Evolutionary conservation across 2,329 filamentous ascomycete species (phyloP).

Genomic region (Tolypocladium album): DNA sequence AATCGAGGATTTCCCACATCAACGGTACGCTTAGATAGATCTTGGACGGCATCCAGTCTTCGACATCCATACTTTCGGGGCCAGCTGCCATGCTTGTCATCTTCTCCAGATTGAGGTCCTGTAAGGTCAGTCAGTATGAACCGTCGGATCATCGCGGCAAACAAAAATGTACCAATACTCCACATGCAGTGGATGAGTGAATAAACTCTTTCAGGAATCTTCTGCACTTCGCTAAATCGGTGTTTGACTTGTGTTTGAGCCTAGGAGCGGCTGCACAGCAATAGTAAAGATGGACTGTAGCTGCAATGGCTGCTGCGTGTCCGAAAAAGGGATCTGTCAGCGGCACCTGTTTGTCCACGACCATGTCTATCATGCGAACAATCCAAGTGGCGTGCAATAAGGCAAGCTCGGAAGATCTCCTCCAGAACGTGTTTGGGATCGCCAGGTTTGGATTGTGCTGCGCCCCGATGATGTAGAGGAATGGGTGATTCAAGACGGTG

Average conservation of each 20-base stretch:
- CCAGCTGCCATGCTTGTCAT: slow-evolving; percentile 39
- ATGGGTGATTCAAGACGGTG: slow-evolving; percentile 41
- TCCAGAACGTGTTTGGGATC: slow-evolving; percentile 44
- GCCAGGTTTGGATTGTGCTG: slow-evolving; percentile 40
- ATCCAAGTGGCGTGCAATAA: slow-evolving; percentile 43
- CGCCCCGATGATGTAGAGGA: slow-evolving; percentile 40
- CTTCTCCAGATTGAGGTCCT: slow-evolving; percentile 36
- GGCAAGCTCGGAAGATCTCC: slow-evolving; percentile 37
- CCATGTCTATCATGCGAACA: slow-evolving; percentile 43
- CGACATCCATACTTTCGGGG: slow-evolving; percentile 33
- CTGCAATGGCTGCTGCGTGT: slow-evolving; percentile 38
- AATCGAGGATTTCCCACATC: slow-evolving; percentile 42
- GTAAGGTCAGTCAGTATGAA: background rate
- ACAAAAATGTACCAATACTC: slow-evolving; percentile 25
- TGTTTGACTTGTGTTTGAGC: slow-evolving; percentile 39
- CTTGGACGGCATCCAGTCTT: slow-evolving; percentile 41
- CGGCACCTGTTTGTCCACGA: slow-evolving; percentile 35
- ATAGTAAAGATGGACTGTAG: slow-evolving; percentile 42
- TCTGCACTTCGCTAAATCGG: slow-evolving; percentile 39
- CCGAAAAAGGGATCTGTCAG: slow-evolving; percentile 41
- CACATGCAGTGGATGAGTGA: slow-evolving; percentile 33
- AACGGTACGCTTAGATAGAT: slow-evolving; percentile 40
- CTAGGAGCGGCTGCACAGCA: slow-evolving; percentile 37
- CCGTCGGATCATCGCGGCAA: background rate
- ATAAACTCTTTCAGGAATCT: slow-evolving; percentile 37